Conservation (phyloP, 306 rosid species). For the Prunus mume region DNA sequence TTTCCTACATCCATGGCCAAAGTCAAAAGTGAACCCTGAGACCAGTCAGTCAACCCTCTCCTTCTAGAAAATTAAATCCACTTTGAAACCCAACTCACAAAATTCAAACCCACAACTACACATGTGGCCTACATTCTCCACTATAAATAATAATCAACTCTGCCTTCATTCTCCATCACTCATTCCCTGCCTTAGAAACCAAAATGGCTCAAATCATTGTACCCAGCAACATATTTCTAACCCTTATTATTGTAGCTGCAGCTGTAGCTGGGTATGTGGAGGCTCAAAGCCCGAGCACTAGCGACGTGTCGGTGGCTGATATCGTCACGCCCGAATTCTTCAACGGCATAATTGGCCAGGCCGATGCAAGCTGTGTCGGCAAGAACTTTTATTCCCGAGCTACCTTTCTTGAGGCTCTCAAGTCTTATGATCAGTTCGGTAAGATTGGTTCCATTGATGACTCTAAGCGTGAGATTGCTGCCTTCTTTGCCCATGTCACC, state of each 20-base stretch:
- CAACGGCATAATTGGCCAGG: slow-evolving; percentile 44
- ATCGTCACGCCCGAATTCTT: slow-evolving; percentile 54
- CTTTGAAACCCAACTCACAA: background rate
- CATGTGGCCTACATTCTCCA: background rate
- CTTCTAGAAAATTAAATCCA: background rate
- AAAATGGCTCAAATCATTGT: background rate
- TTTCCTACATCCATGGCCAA: background rate
- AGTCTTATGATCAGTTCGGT: slow-evolving; percentile 48
- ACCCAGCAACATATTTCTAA: background rate
- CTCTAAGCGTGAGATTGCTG: slow-evolving; percentile 80
- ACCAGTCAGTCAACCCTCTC: background rate
- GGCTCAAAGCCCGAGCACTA: slow-evolving; percentile 29
- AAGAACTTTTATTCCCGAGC: slow-evolving; percentile 55
- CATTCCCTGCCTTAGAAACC: background rate
- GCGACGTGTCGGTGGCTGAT: slow-evolving; percentile 43
- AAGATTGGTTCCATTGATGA: slow-evolving; percentile 36
- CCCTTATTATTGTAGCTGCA: slow-evolving; percentile 12
- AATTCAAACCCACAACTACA: background rate
- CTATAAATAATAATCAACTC: background rate
- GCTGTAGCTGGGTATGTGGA: background rate
- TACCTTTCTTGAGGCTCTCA: slow-evolving; percentile 49
- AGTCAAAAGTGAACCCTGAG: background rate
- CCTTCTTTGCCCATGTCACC: slow-evolving; percentile 77
- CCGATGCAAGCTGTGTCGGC: slow-evolving; percentile 50
- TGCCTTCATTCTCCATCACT: background rate